phyloP scores from a whole-genome alignment of 495 filamentous ascomycete species.

The Penicillium diatomitis region DNA sequence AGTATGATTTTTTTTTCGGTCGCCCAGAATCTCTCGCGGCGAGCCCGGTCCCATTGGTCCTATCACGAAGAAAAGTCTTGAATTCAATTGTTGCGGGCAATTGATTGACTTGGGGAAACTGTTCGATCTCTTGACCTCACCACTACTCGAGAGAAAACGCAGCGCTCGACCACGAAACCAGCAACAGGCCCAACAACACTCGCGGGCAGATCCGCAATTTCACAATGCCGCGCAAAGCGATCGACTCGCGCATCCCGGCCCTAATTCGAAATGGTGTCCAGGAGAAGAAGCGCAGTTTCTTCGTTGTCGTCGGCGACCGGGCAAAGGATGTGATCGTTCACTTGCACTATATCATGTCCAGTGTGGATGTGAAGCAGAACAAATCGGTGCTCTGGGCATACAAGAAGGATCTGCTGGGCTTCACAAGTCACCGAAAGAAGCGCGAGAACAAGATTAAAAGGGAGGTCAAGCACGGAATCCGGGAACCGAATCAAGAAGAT shows the following conservation, averaged over 20 bases:
- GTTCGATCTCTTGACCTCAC: too few species aligned
- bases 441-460: conserved; percentile 96
- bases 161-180: background rate
- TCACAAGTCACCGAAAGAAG: conserved; percentile 95
- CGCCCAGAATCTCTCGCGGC: too few species aligned
- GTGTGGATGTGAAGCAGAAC: conserved; percentile 84
- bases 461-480: conserved; percentile 89
- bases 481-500: conserved; percentile 92
- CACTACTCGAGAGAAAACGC: background rate
- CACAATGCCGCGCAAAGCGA: conserved; percentile 48
- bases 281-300: conserved; percentile 96
- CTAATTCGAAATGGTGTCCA: conserved; percentile 93
- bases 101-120: too few species aligned
- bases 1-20: conserved; percentile 20
- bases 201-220: conserved; percentile 16
- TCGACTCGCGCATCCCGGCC: conserved; percentile 89
- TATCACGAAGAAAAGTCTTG: too few species aligned
- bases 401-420: conserved; percentile 92
- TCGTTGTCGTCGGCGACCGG: conserved; percentile 90
- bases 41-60: too few species aligned
- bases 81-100: too few species aligned
- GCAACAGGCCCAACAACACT: conserved; percentile 3
- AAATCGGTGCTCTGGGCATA: conserved; percentile 99
- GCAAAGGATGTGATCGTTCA: conserved; percentile 97
- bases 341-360: conserved; percentile 88